Conservation (phyloP, 306 rosid genomes). For the Citrullus colocynthis region DNA sequence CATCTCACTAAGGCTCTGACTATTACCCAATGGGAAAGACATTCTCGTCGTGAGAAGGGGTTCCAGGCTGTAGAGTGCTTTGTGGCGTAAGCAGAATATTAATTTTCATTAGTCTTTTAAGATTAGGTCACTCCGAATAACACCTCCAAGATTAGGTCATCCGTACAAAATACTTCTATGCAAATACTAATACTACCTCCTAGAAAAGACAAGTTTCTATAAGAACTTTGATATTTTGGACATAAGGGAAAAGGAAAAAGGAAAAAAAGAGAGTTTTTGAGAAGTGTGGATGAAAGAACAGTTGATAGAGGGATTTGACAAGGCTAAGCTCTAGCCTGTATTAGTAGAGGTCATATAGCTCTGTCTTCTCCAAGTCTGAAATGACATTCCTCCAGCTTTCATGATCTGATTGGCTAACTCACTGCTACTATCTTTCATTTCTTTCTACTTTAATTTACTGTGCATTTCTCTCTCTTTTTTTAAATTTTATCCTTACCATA, state of each 20-base stretch:
- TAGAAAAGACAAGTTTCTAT: neutral
- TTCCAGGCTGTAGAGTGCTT: too few species aligned
- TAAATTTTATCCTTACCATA: neutral
- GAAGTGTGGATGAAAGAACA: conserved; percentile 7
- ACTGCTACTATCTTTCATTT: conserved; percentile 1
- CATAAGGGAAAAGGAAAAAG: neutral
- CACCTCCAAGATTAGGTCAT: too few species aligned
- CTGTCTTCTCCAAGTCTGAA: conserved; percentile 3
- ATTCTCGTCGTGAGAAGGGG: too few species aligned
- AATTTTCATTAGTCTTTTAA: too few species aligned
- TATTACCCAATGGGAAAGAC: too few species aligned
- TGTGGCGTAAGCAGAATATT: too few species aligned
- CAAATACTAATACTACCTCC: neutral
- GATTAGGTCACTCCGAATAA: too few species aligned
- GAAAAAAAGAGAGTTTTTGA: neutral
- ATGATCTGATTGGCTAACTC: conserved; percentile 6
- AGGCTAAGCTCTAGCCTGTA: conserved; percentile 10
- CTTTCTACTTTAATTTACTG: conserved; percentile 8
- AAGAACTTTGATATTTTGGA: neutral
- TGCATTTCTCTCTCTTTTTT: neutral
- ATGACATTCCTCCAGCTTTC: conserved; percentile 11
- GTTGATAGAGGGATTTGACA: conserved; percentile 9
- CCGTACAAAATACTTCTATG: too few species aligned
- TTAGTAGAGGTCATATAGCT: conserved; percentile 11
- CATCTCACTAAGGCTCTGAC: too few species aligned